Conservation (phyloP, 192 early-diverging fungal genomes). For the Neocallimastix lanati region DNA sequence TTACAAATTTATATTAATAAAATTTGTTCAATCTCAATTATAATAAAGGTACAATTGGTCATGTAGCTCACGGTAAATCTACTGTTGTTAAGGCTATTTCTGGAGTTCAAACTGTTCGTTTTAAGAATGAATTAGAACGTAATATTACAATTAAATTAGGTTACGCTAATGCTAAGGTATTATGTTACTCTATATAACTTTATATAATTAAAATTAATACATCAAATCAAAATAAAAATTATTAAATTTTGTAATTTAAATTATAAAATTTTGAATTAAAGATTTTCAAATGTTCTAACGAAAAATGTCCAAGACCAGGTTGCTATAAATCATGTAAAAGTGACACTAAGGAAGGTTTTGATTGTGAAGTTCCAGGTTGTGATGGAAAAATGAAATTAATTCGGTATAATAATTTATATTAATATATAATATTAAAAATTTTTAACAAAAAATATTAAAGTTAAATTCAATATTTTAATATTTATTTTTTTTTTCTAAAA, state of each 20-base stretch:
- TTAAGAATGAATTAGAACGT: constrained; percentile 92
- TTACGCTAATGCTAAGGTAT: constrained; percentile 93
- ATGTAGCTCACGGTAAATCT: constrained; percentile 99
- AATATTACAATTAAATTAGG: constrained; percentile 99
- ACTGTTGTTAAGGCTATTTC: constrained; percentile 98
- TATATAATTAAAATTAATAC: too few species aligned
- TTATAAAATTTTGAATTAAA: too few species aligned
- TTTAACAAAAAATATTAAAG: too few species aligned
- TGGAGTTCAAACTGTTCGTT: constrained; percentile 91
- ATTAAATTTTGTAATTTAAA: too few species aligned
- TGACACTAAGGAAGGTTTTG: constrained; percentile 64
- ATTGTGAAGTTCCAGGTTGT: constrained; percentile 75
- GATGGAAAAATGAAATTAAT: constrained; percentile 68
- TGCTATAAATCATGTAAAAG: constrained; percentile 82
- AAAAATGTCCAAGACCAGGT: constrained; percentile 82
- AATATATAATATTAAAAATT: not conserved
- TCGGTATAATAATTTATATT: too few species aligned
- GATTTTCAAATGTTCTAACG: constrained; percentile 95
- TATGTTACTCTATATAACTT: too few species aligned
- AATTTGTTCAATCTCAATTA: not conserved
- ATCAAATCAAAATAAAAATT: too few species aligned
- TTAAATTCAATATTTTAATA: too few species aligned
- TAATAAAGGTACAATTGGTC: constrained; percentile 89
- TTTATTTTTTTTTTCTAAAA: too few species aligned
- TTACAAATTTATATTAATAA: too few species aligned